Evolutionary conservation across 1,139 yeast species (phyloP), one percentile per base, ranked within the genome.

Genomic region (Zygosaccharomyces pseudobailii): DNA sequence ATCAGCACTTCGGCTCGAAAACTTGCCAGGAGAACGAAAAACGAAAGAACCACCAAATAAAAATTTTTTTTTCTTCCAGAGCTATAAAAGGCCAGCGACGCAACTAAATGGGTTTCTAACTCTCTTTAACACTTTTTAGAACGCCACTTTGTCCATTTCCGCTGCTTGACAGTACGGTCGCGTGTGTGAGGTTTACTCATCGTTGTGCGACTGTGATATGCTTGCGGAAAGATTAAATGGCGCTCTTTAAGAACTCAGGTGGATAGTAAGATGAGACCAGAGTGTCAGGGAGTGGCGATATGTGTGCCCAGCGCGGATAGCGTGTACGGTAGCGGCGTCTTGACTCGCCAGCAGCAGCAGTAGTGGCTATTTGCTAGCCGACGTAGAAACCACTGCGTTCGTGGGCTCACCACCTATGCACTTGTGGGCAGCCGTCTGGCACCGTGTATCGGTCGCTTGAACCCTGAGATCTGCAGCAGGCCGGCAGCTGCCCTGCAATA

Each of bases 241-340:
- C 71, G 65, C 66, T 72, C 68, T 69, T 68, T 76, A 78, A 78
- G 82, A 78, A 76, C 82, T 72, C 78, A 70, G 66, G 72, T 71
- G 80, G 80, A 75, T 66, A 48, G 43, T 47, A 60, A 56, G 59
- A 67, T 70, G 80, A 76, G 65, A 68, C 72, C 66, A 62, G 79
- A 72, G 82, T 78, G 82, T 78, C 82, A 78, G 82, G 74, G 74
- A 71, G 67, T 70, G 66, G 69, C 72, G 52, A 78, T 73, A 77
- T 71, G 9, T 8, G 17, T 13, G 17, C 17, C 17, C 17, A 13
- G 17, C 17, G 17, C 17, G 17, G 17, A 13, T 13, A 13, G 17
- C 17, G 17, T 13, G 17, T 13, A 13, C 17, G 17, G 17, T 13
- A 13, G 17, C 17, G 17, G 17, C 17, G 17, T 13, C 17, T 13